A percentile compares a stretch with the other conserved stretches of the same genome.
These are phyloP conservation scores for Pholiota microspora DNA, from an alignment of 768 basidiomycete species.

Conservation along the genomic window DNA sequence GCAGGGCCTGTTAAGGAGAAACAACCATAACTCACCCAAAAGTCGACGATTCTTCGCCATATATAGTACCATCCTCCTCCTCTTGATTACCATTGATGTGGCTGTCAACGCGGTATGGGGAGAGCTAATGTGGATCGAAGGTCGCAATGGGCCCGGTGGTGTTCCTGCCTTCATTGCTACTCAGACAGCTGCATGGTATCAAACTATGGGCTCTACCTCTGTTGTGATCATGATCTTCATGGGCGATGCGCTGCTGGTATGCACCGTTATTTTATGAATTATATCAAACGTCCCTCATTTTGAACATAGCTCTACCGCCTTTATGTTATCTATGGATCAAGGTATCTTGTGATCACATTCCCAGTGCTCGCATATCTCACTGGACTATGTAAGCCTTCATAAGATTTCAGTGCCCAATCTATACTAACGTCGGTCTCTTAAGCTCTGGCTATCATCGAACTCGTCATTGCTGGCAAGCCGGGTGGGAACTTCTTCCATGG, in stretches of 20 bases:
- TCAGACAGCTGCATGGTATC: conserved; percentile 29
- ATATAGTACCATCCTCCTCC: conserved; percentile 25
- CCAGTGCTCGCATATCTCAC: conserved; percentile 25
- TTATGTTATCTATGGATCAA: conserved; percentile 28
- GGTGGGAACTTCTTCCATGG: conserved; percentile 40
- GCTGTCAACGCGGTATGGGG: conserved; percentile 30
- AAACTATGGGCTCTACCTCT: conserved; percentile 27
- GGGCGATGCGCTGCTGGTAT: conserved; percentile 30
- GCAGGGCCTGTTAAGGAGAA: conserved; percentile 21
- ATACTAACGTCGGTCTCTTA: not conserved
- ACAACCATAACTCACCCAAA: conserved; percentile 19
- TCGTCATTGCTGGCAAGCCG: conserved; percentile 36
- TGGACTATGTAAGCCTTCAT: conserved; percentile 24
- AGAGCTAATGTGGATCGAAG: conserved; percentile 31
- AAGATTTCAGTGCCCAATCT: not conserved
- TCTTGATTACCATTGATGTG: conserved; percentile 28
- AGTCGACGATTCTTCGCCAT: conserved; percentile 24
- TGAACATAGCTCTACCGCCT: conserved; percentile 27
- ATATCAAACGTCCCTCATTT: not conserved
- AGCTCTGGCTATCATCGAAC: conserved; percentile 40
- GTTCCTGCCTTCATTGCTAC: conserved; percentile 24
- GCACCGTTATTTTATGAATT: not conserved
- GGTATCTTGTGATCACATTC: conserved; percentile 21
- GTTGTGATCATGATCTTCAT: conserved; percentile 29
- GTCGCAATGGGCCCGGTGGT: conserved; percentile 23